Base-by-base conservation (phyloP, 805 yeast species). In the Cyberlindnera nakhonratchasimensis region DNA sequence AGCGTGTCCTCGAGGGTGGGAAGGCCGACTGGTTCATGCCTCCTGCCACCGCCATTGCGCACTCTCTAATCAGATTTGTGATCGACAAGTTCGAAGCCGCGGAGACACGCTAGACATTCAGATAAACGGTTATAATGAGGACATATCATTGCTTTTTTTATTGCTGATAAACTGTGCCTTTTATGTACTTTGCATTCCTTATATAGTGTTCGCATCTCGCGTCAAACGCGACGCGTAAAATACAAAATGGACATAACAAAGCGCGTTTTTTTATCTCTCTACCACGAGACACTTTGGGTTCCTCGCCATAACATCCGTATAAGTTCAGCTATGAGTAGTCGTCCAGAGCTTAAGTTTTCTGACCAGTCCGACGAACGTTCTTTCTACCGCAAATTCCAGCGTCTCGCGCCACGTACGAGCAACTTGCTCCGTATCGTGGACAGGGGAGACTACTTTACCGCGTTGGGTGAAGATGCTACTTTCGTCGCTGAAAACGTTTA, bases 401-500 rank as follows among this genome's bases (percentile, higher is more conserved):
- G 66, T 9, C 63, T 83, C 23, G 34, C 81, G 0, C 64, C 70
- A 1, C 74, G 75, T 42, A 72, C 74, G 7, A 59, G 65, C 2
- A 66, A 70, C 30, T 72, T 82, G 0, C 56, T 91, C 18, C 73
- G 96, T 33, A 67, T 88, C n/a, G 82, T 85, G 34, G 96, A 89
- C 58, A 78, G 80, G 46, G 82, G 82, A 34, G 96, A 87, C 46
- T 89, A 86, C 61, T 93, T 82, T 63, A 79, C 86, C 3, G 81
- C 79, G 1, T 70, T 88, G 17, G 80, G 78, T 7, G 77, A 75
- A 3, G 96, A 91, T 61, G 96, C 98, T 4, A 71, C 72, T 33
- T 72, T 79, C 43, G 85, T 88, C 22, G 96, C 97, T 3, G 95
- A 89, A 49, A 69, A 74, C 42, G 80, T 93, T 25, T 91, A 87